Base-by-base conservation (phyloP, 2,329 filamentous ascomycete genomes). In the Cordyceps cateniannulata region DNA sequence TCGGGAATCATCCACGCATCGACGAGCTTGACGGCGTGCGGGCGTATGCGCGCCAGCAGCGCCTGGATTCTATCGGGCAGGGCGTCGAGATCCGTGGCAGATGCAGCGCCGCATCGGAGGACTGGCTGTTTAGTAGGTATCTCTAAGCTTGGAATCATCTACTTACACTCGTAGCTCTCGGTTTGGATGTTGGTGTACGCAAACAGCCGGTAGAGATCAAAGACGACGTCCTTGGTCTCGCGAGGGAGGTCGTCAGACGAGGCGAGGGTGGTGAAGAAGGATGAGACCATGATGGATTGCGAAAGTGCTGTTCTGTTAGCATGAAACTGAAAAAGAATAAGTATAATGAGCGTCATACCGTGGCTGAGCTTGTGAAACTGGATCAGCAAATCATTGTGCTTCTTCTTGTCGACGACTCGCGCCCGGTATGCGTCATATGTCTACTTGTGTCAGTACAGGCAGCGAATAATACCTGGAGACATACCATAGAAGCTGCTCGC, bases 1-100 rank as follows among this genome's bases (percentile, higher is more conserved):
- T 92, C 89, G 1, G 88, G 85, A 73, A 92, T 90, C 63, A 84
- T 83, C 89, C 89, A 92, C 0, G 86, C 78, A 68, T 92, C 89
- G 0, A 91, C 88, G 12, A 92, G 75, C 12, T 83, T 74, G 16
- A 92, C 80, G 1, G 89, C 87, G 69, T 92, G 89, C 3, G 89
- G 89, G 6, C 89, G 79, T 63, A 92, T 85, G 63, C 90, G 86
- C 62, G 86, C 84, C 5, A 92, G 77, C 20, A 60, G 42, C 3
- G 24, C 42, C 25, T 60, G 42, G 10, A 60, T 55, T 9, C 50
- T 54, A 18, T 27, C 58, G 14, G 58, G 50, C 5, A 60, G 49
- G 4, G 42, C 50, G n/a, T 60, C 58, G 22, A 60, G 58, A 32
- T 60, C 58, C 3, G 24, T 40, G 42, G 42, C 22, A 5, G 50